Base-by-base conservation (phyloP, 2,329 filamentous ascomycete genomes). In the Fusarium cyanostomum region DNA sequence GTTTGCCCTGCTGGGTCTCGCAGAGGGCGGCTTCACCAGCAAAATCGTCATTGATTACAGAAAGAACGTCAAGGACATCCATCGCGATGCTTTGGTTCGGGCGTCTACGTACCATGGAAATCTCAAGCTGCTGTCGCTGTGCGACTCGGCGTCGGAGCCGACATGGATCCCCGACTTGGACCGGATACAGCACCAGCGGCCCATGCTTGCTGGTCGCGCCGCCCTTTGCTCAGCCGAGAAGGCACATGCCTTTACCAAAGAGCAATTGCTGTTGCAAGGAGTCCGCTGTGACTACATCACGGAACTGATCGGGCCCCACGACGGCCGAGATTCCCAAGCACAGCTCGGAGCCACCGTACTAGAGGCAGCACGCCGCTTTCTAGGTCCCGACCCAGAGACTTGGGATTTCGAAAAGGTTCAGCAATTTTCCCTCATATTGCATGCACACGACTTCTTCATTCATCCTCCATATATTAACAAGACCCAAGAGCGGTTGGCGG, bases 151-250 rank as follows among this genome's bases (percentile, higher is more conserved):
- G 15, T 52, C 49, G 7, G 30, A 52, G 38, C 49, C 38, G 11
- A 52, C 30, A 10, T 52, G 30, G 30, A 52, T 52, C 9, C 49
- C 38, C 8, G 49, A 52, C 30, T 16, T 52, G 21, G 38, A 52
- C 7, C 38, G 30, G 49, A 44, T 52, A 13, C 30, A 52, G 7
- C 49, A 30, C 8, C 49, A 26, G 30, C 49, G 21, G 7, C 49
- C 38, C 7, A 52, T 52, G 4, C 27, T 15, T 8, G 3, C n/a
- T n/a, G 38, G 38, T 21, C 30, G 30, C 5, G 49, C 49, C 15
- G 38, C 49, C 7, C 38, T 44, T 35, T 52, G 21, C 15, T 52
- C 38, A 7, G 38, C n/a, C 11, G 49, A 52, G 21, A 35, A 44
- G 24, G 49, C 7, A n/a, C 18, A 44, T 35, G 38, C 38, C 3